Evolutionary conservation across 805 yeast species (phyloP).

Genomic region (Myxozyma mucilagina): DNA sequence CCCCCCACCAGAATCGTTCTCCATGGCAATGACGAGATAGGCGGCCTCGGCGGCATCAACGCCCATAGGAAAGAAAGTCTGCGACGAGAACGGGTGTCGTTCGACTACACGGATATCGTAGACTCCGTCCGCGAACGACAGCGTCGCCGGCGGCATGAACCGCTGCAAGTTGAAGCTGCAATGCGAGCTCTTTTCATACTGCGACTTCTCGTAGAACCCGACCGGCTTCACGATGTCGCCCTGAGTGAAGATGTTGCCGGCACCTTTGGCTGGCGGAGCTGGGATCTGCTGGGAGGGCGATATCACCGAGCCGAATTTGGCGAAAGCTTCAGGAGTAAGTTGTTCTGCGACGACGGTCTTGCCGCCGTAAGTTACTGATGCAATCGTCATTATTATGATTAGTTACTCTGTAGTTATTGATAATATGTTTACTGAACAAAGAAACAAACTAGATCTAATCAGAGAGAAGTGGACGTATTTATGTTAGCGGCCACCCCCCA

Average conservation of each 20-base stretch:
- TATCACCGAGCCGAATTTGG: constrained; percentile 71
- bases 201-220: constrained; percentile 52
- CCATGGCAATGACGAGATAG: constrained; percentile 80
- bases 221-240: constrained; percentile 67
- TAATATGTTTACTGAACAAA: too few relatives aligned
- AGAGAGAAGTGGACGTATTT: too few relatives aligned
- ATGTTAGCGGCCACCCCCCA: too few relatives aligned
- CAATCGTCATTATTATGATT: constrained; percentile 20
- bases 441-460: too few relatives aligned
- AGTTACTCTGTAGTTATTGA: too few relatives aligned
- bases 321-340: constrained; percentile 66
- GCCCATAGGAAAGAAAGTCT: constrained; percentile 92
- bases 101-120: constrained; percentile 71
- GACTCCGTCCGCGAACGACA: constrained; percentile 38
- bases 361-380: constrained; percentile 23
- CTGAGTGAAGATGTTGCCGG: constrained; percentile 78
- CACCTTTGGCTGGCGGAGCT: constrained; percentile 58
- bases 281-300: constrained; percentile 74
- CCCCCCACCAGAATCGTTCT: constrained; percentile 42
- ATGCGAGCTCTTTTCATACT: constrained; percentile 50
- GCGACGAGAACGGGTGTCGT: constrained; percentile 86
- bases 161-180: constrained; percentile 83
- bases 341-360: constrained; percentile 49
- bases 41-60: constrained; percentile 50
- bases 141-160: constrained; percentile 66